Base-by-base conservation (phyloP, 2,329 filamentous ascomycete genomes). In the Colletotrichum sp. region DNA sequence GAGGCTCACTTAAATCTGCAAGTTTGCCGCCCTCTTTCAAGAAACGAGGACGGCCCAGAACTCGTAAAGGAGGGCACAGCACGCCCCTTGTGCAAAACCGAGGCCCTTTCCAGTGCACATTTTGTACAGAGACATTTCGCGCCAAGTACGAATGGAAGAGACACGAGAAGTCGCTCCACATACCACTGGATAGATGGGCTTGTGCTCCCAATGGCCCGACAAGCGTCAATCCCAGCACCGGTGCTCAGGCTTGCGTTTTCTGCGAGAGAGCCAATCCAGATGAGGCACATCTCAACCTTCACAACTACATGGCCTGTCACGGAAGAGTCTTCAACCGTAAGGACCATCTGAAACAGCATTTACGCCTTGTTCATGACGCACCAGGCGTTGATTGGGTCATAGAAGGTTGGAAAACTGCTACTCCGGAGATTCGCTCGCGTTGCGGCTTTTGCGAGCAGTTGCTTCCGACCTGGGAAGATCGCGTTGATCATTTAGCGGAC, bases 71-170 rank as follows among this genome's bases (percentile, higher is more conserved):
- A 87, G 16, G 43, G 6, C n/a, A 48, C 43, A 82, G 80, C 60
- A 81, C 80, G 1, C 77, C 81, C 10, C 82, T 89, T 4, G 78
- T 79, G 10, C 83, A 84, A 5, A 89, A 88, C 3, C 84, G 89
- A 73, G 91, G 90, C 79, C 91, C 90, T 3, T 92, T 90, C 82
- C 91, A 93, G 82, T 93, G 92, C 82, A 93, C 92, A 76, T 93
- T 93, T 86, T 93, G 92, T 82, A 93, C 92, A 7, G 91, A 93
- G 77, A 92, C 91, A 0, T 93, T 93, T 83, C 87, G 91, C 78
- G 93, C 91, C 6, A 93, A 93, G 81, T 91, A 93, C 79, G 92
- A 93, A 82, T 93, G 92, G 92, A 91, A 93, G 79, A 87, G 93
- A 74, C 93, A 95, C 81, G 93, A 95, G 80, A 93, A 93, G 78